Evolutionary conservation across 345 rosid species (phyloP), one percentile per base, ranked within the genome.

Genomic region (Euphorbia pulcherrima): DNA sequence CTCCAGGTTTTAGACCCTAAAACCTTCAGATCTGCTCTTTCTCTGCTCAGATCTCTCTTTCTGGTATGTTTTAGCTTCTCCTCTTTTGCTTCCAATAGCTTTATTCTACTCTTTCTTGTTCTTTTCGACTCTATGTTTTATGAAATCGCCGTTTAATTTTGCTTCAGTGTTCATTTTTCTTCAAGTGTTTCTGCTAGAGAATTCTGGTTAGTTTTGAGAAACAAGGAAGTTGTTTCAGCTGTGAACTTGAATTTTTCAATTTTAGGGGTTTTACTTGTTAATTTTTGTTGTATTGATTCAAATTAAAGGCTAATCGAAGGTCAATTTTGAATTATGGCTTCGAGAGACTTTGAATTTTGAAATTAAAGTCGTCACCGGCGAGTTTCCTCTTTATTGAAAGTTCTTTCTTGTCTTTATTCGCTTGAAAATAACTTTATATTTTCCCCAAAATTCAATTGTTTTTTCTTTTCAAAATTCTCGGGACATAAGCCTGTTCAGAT

Each of bases 11-110:
- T 85, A 81, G 85, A 51, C 29, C 78, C 73, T 26, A 53, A 67
- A 69, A 62, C 69, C 76, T 70, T 68, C 83, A 79, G 87, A 84
- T 84, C 87, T 75, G 73, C 58, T 74, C 69, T 68, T 57, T 69
- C 48, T 58, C 39, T 60, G 30, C 62, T 67, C 83, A 65, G 83
- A 85, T 83, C 85, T 83, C 67, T 47, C 4, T 57, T 60, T 65
- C 69, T 41, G 88, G 86, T 82, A 78, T 28, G 73, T 14, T 67
- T 54, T 50, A 16, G 26, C 60, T 70, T 69, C 60, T 70, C 71
- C 64, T 16, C 27, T 6, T 29, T 28, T 5, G 12, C 17, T 47
- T 39, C 26, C 16, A 2, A 28, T 64, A 59, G 33, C 12, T 40
- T 2, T 1, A n/a, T 30, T 44, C 40, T 12, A 3, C 46, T 62